Base-by-base conservation (phyloP, 179 eudicot genomes). In the Actinidia arguta region DNA sequence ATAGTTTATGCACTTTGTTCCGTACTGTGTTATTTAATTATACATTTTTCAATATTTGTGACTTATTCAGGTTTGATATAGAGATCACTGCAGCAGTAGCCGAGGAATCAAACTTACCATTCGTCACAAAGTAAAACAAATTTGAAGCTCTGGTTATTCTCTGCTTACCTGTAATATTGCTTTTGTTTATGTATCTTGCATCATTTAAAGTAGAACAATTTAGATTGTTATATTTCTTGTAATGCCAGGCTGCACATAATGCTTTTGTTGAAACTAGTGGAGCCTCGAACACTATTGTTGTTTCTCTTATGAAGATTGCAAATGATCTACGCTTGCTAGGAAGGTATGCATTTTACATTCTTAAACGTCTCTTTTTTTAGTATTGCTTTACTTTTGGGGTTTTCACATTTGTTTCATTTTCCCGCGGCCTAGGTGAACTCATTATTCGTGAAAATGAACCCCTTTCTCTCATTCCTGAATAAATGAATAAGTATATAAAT, bases 381-480 rank as follows among this genome's bases (percentile, higher is more conserved):
- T 64, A 51, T 62, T 54, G 80, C 20, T 64, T n/a, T 71, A 50
- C 44, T n/a, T 62, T 63, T 54, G 54, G 54, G 75, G 76, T 68
- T 84, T 69, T 87, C 6, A 85, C 69, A 62, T 67, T 62, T 16
- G 70, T 74, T 46, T 68, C 77, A 54, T 79, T 78, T 20, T 83
- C 73, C 90, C 95, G 99, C 83, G 99, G 99, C 81, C 95, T 97
- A 74, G 98, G 99, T 48, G 99, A 97, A 87, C 91, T 97, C 76
- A 92, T 92, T 84, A 98, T 97, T 87, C 99, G 98, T 66, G 99
- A 97, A 88, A 97, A 97, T 92, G 99, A 97, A 89, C 99, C 98
- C 52, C 24, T 68, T 39, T 82, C 27, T 82, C 75, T 52, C 54
- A 27, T 54, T 76, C 13, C 58, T 68, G 6, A 36, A 3, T n/a